These are phyloP conservation scores for Leucocoprinus leucothites DNA, from an alignment of 768 basidiomycete species.

Conservation along the genomic window DNA sequence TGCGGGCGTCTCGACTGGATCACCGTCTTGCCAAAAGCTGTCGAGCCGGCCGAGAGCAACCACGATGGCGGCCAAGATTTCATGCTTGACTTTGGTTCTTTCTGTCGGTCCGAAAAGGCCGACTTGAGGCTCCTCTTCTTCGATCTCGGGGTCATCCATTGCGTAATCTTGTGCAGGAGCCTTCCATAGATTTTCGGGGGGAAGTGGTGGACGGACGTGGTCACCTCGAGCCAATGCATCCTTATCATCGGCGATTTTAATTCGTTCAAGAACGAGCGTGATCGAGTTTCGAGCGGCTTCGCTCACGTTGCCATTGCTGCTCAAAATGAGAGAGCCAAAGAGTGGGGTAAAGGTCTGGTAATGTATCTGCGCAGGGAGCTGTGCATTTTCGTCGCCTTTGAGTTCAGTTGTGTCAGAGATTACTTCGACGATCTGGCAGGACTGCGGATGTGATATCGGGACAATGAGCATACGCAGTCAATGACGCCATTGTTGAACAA, in stretches of 20 bases:
- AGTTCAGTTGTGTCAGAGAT: conserved; percentile 23
- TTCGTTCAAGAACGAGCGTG: conserved; percentile 71
- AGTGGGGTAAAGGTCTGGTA: conserved; percentile 91
- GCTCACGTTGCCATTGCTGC: conserved; percentile 70
- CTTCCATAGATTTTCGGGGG: conserved; percentile 11
- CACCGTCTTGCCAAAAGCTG: conserved; percentile 23
- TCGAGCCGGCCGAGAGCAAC: conserved; percentile 81
- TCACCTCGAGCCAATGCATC: conserved; percentile 21
- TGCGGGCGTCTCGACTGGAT: conserved; percentile 23
- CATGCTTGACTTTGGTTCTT: conserved; percentile 68
- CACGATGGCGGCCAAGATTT: conserved; percentile 82
- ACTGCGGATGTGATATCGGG: conserved; percentile 32
- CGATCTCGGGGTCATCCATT: conserved; percentile 24
- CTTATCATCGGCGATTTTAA: conserved; percentile 57
- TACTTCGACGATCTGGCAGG: conserved; percentile 65
- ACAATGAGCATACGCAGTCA: background rate
- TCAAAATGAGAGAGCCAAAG: conserved; percentile 83
- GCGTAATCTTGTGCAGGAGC: conserved; percentile 10
- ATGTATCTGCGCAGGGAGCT: conserved; percentile 51
- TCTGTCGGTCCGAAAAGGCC: conserved; percentile 55
- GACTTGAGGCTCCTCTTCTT: conserved; percentile 30
- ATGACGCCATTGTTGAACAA: conserved; percentile 3
- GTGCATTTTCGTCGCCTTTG: conserved; percentile 23
- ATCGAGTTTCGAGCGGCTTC: conserved; percentile 72
- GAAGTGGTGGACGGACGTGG: conserved; percentile 1